Percentiles rank a stretch among this genome's conserved stretches.
Conservation (phyloP, 2,329 filamentous ascomycete genomes). For the Fusarium azukiicola region DNA sequence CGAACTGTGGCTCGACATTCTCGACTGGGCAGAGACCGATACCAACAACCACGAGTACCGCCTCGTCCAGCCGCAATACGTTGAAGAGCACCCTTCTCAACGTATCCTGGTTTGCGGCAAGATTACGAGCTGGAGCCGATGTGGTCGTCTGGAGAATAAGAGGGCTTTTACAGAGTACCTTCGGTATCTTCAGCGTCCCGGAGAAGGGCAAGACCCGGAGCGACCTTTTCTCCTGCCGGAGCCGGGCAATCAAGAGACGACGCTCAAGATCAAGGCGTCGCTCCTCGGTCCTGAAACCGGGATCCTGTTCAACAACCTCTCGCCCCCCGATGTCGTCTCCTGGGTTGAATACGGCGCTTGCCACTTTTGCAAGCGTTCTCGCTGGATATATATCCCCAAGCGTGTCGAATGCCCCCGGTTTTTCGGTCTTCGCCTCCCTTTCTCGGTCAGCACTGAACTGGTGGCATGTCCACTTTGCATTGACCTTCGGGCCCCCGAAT, state of each 20-base stretch:
- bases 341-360: background rate
- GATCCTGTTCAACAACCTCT: background rate
- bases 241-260: background rate
- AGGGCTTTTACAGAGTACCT: background rate
- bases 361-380: background rate
- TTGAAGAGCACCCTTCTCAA: background rate
- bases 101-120: background rate
- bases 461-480: background rate
- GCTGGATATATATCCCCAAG: background rate
- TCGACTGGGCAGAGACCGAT: background rate
- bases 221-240: background rate
- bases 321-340: background rate
- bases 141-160: background rate
- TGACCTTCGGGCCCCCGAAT: too few relatives aligned
- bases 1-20: background rate
- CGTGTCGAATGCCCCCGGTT: background rate
- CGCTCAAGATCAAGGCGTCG: background rate
- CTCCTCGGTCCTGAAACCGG: fast-evolving
- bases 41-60: background rate
- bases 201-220: background rate
- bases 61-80: background rate
- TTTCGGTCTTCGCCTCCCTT: background rate
- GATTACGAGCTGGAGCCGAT: background rate
- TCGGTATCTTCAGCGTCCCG: background rate
- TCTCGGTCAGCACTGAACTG: background rate